These are phyloP conservation scores for Paxillus ammoniavirescens DNA, from an alignment of 768 basidiomycete species.

Conservation along the genomic window DNA sequence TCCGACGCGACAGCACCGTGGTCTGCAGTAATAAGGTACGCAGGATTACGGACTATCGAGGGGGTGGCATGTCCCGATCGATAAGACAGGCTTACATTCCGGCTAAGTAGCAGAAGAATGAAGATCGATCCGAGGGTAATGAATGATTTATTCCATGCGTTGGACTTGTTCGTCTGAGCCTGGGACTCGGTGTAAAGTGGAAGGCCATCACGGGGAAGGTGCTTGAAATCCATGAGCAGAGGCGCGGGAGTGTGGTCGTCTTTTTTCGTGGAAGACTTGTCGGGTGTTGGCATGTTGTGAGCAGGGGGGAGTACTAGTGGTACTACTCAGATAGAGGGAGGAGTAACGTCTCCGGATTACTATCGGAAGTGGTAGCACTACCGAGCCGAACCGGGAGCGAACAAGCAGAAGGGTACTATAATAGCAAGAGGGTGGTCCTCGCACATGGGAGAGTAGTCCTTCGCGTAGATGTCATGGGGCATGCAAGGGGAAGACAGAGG, in stretches of 20 bases:
- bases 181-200: conserved; percentile 16
- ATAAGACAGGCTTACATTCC: not conserved
- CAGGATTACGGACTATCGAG: conserved; percentile 42
- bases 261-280: too few species aligned
- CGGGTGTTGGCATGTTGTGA: too few species aligned
- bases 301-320: too few species aligned
- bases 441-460: too few species aligned
- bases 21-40: conserved; percentile 58
- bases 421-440: too few species aligned
- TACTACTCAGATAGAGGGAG: too few species aligned
- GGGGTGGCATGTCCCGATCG: not conserved
- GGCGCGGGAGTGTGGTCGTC: not conserved
- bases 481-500: too few species aligned
- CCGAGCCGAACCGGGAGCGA: too few species aligned
- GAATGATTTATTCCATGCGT: conserved; percentile 12
- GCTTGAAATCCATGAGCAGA: not conserved
- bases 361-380: too few species aligned
- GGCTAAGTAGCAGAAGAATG: conserved; percentile 11
- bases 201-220: conserved; percentile 8
- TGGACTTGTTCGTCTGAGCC: not conserved
- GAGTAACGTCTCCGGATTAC: too few species aligned
- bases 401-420: too few species aligned
- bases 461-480: too few species aligned
- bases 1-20: conserved; percentile 90
- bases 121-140: conserved; percentile 10